These are phyloP conservation scores for Vigna trinervia DNA, from an alignment of 306 rosid species.

Conservation along the genomic window DNA sequence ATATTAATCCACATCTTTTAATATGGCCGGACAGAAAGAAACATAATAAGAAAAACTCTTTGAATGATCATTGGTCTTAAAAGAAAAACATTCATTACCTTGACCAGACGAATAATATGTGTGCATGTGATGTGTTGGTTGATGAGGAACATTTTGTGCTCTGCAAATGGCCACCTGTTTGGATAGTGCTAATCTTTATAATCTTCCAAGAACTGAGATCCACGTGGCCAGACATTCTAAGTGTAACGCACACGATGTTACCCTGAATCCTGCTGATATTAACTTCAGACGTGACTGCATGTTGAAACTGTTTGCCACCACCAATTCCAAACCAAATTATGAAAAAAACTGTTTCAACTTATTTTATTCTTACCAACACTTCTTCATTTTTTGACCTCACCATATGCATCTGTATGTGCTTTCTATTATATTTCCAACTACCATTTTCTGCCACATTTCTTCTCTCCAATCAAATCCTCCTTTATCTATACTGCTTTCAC, in stretches of 20 bases:
- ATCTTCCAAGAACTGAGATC: background rate
- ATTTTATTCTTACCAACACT: background rate
- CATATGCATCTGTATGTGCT: background rate
- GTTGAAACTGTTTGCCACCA: slow-evolving; percentile 15
- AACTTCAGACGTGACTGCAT: slow-evolving; percentile 22
- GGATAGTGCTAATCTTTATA: background rate
- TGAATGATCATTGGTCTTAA: too few relatives aligned
- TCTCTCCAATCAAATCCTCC: slow-evolving; percentile 42
- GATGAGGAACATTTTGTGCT: background rate
- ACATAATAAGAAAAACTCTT: too few relatives aligned
- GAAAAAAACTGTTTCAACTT: background rate
- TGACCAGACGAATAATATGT: background rate
- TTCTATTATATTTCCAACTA: background rate
- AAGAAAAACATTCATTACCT: background rate
- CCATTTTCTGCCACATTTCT: slow-evolving; percentile 34
- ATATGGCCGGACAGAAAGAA: too few relatives aligned
- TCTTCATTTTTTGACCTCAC: background rate
- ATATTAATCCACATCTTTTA: too few relatives aligned
- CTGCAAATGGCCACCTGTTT: background rate
- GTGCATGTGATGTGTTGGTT: slow-evolving; percentile 29
- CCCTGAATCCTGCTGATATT: background rate
- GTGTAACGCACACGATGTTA: background rate
- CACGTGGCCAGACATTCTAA: slow-evolving; percentile 2
- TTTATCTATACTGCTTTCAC: background rate
- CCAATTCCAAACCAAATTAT: slow-evolving; percentile 11